Percentiles rank a stretch among this genome's conserved stretches.
Conservation (phyloP, 2,329 filamentous ascomycete species). For the Beauveria sp. region DNA sequence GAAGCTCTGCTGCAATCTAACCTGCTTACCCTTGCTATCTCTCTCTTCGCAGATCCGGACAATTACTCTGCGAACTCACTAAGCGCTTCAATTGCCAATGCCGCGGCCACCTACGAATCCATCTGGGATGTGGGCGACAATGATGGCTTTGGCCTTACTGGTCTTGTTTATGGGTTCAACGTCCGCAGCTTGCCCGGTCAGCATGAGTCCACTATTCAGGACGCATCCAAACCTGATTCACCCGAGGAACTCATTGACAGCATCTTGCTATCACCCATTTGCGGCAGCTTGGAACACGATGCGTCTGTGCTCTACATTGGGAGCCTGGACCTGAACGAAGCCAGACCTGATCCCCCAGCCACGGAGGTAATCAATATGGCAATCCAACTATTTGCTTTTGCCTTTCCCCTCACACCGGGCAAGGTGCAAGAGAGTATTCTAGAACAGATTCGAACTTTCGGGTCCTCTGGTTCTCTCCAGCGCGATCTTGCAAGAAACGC, state of each 20-base stretch:
- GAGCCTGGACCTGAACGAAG: conserved; percentile 33
- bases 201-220: conserved; percentile 43
- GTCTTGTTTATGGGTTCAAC: conserved; percentile 71
- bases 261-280: conserved; percentile 62
- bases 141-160: conserved; percentile 86
- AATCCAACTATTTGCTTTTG: conserved; percentile 86
- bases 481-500: conserved; percentile 82
- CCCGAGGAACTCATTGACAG: conserved; percentile 59
- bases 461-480: conserved; percentile 71
- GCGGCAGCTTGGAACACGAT: conserved; percentile 81
- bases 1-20: conserved; percentile 89
- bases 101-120: conserved; percentile 82
- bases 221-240: conserved; percentile 43
- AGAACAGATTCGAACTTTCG: conserved; percentile 84
- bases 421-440: conserved; percentile 95
- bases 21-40: conserved; percentile 78
- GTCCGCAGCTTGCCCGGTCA: conserved; percentile 64
- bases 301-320: conserved; percentile 70
- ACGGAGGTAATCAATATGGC: conserved; percentile 94
- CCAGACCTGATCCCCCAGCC: conserved; percentile 65
- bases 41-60: conserved; percentile 87
- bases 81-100: conserved; percentile 84
- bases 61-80: conserved; percentile 78
- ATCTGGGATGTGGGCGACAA: conserved; percentile 96
- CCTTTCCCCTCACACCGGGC: conserved; percentile 77